Base-by-base conservation (phyloP, 129 eudicot species). In the Rutidosis leptorrhynchoides region DNA sequence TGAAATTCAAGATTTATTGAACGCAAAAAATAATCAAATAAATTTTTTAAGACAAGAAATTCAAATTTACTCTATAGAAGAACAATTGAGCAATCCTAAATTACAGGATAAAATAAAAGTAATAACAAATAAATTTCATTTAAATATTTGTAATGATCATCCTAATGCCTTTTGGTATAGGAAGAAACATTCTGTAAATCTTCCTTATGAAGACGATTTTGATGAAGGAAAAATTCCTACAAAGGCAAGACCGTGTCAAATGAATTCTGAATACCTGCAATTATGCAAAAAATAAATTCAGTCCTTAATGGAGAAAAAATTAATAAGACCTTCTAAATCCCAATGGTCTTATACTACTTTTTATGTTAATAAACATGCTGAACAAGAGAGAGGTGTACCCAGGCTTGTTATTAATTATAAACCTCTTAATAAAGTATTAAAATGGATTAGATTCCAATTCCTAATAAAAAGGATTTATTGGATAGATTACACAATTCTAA, bases 401-500 rank as follows among this genome's bases (percentile, higher is more conserved):
- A 10, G 61, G 1, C n/a, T 55, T 8, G 61, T 24, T 55, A 55
- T 55, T 7, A 55, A 55, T 55, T 55, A 55, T 55, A 55, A 55
- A 10, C 61, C 61, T 0, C 6, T 55, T 8, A 55, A 55, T 23
- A 55, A 23, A 55, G 61, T 55, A 1, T 55, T 55, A 55, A 55
- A 55, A 55, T 22, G 61, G 61, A 55, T 55, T 20, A 24, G 61
- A 24, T 55, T 24, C 32, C 61, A 2, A 55, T 55, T 5, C 30
- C 61, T 22, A 55, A 55, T 21, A 55, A 23, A 55, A 55, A 55
- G 2, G 61, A 55, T 55, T 55, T 55, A 55, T 55, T 55, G 9
- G 32, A 22, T 55, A 55, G 32, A 23, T 55, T 55, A 3, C 57
- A 19, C 5, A 0, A 51, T 19, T 20, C 57, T 3, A 6, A 16